Base-by-base conservation (phyloP, 73 alveolate genomes). In the Durusdinium trenchii region DNA sequence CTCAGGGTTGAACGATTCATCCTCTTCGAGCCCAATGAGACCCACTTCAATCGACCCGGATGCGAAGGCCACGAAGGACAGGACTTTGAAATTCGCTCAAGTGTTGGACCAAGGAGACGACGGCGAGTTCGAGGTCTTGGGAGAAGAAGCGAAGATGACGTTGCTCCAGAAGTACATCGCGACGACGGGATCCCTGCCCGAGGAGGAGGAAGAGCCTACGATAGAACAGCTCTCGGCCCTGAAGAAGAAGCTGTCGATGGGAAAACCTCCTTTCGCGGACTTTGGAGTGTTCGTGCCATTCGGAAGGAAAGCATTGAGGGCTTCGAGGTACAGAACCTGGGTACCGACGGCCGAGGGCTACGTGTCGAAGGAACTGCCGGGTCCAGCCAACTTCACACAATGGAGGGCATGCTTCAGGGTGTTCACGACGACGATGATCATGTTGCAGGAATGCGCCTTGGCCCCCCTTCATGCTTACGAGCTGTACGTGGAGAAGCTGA, bases 51-150 rank as follows among this genome's bases (percentile, higher is more conserved):
- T 26, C 26, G 23, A 69, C 83, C 9, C 83, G 9, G 51, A 14
- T 9, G 47, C 26, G 83, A 69, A 10, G 83, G 83, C 9, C 42
- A 6, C 78, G 7, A 26, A 10, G 7, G 78, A 69, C 47, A 14
- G 83, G 50, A 69, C 32, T 46, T 32, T 69, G 51, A 69, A 69
- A 26, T 6, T 69, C n/a, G 6, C 83, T 2, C 83, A 69, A 35
- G 83, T 69, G 6, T 26, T 69, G 83, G 83, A 69, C 50, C 83
- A 69, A 32, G 47, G 51, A 69, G 83, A 69, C 83, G 83, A 69
- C 23, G 83, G 83, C 32, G 83, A 69, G 23, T 69, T 69, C 50
- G 3, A 3, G 12, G 83, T 69, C 26, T 23, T 36, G 83, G 5
- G 23, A 18, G 83, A 69, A 35, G 50, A 6, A 3, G 30, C 83